phyloP scores from a whole-genome alignment of 352 stramenopile genomes.

The Peronosclerospora sorghi region DNA sequence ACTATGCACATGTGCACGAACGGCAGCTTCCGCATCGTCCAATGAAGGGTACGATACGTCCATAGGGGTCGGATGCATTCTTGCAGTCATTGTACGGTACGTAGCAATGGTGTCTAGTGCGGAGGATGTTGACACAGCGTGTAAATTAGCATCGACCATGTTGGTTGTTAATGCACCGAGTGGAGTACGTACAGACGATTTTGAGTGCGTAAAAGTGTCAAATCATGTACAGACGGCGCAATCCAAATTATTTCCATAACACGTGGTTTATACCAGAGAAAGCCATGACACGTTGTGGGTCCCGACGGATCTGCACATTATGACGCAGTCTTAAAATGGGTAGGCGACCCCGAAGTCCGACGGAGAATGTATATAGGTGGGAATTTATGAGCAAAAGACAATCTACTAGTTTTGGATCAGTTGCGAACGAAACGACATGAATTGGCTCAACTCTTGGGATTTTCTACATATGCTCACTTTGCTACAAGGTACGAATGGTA shows the following conservation, averaged over 20 bases:
- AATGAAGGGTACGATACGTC: no score
- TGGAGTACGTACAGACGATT: constrained; percentile 73
- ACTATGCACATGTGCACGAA: no score
- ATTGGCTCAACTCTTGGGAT: constrained; percentile 82
- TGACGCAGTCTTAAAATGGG: constrained; percentile 89
- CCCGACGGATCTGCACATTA: constrained; percentile 78
- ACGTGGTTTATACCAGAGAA: no score
- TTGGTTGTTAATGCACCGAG: no score
- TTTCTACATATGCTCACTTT: constrained; percentile 84
- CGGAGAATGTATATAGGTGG: constrained; percentile 85
- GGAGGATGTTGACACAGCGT: no score
- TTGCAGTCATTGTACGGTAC: no score
- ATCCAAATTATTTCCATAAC: no score
- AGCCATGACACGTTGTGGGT: constrained; percentile 52
- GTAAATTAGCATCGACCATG: no score
- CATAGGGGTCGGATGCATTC: no score
- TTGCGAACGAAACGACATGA: constrained; percentile 81
- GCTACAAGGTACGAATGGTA: constrained; percentile 70
- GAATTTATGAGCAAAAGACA: constrained; percentile 75
- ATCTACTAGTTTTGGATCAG: constrained; percentile 73
- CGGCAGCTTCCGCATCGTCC: no score
- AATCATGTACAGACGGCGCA: no score
- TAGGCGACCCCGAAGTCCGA: constrained; percentile 59
- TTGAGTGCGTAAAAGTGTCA: constrained; percentile 61
- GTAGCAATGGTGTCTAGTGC: no score